Base-by-base conservation (phyloP, 2,329 filamentous ascomycete genomes). In the Colletotrichum graminicola region DNA sequence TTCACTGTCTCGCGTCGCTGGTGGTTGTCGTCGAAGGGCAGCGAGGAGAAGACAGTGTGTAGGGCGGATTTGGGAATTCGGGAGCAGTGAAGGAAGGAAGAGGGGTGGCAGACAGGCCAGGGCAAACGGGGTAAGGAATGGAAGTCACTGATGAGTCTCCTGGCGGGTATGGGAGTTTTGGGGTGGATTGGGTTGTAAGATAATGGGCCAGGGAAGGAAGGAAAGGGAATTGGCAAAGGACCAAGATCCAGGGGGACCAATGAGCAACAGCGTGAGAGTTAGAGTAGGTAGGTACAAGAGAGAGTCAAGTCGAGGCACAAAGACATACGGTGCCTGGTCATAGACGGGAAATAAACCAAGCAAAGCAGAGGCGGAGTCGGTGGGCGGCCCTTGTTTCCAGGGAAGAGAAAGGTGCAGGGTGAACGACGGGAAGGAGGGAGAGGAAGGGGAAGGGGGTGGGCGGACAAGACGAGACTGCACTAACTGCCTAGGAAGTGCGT, bases 61-160 rank as follows among this genome's bases (percentile, higher is more conserved):
- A 60, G 59, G 59, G 34, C 55, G 54, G 59, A 43, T 41, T 69
- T 69, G 69, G 69, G 65, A 65, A 55, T 71, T 68, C 54, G 55
- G 65, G 59, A 66, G 65, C 51, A 66, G 64, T 47, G 39, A 49
- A 47, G 64, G 29, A 57, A 43, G 45, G 59, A 32, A 52, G 29
- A 39, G 52, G 54, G 47, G 52, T 29, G 66, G 60, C 45, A 69
- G 69, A 72, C 60, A 68, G 62, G 67, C 63, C 39, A 32, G 45
- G 51, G 68, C 59, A 54, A 54, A 52, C 60, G 69, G 69, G 69
- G 69, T 61, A 64, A 69, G 68, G 52, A 70, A 59, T 47, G 54
- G 59, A 45, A 47, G 36, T 47, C 62, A 47, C 60, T 52, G 43
- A 34, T 26, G 23, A 36, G 60, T 26, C 47, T 51, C 32, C 43